These are phyloP conservation scores for Acanthamoeba quina DNA, from an alignment of 208 protist genomes.

Conservation along the genomic window DNA sequence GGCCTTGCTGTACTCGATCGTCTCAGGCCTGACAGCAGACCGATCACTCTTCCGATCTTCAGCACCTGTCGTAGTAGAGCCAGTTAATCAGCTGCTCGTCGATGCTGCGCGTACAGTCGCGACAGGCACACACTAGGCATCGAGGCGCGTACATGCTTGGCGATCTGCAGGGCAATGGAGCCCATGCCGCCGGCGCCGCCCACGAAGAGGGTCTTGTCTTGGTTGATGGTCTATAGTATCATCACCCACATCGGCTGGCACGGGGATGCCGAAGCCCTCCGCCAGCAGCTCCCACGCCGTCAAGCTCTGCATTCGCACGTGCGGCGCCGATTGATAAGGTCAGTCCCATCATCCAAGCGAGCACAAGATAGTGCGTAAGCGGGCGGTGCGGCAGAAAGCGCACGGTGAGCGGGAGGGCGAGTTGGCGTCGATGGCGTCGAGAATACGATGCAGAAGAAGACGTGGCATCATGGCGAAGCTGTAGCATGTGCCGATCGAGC, in stretches of 20 bases:
- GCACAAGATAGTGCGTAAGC: not conserved
- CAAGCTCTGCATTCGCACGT: not conserved
- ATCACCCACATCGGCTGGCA: not conserved
- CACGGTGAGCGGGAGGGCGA: constrained; percentile 13
- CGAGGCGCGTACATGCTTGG: constrained; percentile 55
- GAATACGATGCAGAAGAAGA: too few relatives aligned
- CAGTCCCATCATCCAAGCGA: too few relatives aligned
- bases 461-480: not conserved
- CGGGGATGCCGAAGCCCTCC: constrained; percentile 55
- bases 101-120: too few relatives aligned
- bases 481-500: constrained; percentile 80
- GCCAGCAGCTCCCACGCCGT: constrained; percentile 68
- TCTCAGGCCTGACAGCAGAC: constrained; percentile 2
- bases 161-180: constrained; percentile 60
- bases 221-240: not conserved
- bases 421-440: too few relatives aligned
- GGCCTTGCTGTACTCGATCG: not conserved
- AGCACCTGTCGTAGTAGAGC: not conserved
- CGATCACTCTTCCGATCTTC: constrained; percentile 65
- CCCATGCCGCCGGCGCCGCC: constrained; percentile 60
- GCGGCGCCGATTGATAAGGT: not conserved
- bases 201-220: constrained; percentile 32
- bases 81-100: too few relatives aligned
- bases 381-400: not conserved
- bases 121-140: too few relatives aligned